These are phyloP conservation scores for Coemansia sp. DNA, from an alignment of 192 early-diverging fungal species.

Conservation along the genomic window DNA sequence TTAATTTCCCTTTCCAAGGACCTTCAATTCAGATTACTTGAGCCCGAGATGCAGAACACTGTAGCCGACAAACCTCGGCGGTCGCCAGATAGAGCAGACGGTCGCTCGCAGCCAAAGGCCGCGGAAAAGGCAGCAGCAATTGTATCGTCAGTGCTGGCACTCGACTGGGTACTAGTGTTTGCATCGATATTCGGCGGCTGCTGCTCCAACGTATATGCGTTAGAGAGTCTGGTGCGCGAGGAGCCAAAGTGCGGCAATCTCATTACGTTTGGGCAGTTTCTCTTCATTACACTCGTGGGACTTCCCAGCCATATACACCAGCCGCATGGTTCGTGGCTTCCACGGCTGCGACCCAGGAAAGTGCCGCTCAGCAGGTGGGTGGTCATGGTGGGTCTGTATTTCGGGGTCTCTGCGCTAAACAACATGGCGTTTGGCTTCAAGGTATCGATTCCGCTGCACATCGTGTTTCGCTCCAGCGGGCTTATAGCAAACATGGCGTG, in stretches of 20 bases:
- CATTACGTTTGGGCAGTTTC: conserved; percentile 82
- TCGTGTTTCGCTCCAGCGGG: conserved; percentile 83
- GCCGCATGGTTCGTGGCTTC: conserved; percentile 35
- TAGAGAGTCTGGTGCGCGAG: conserved; percentile 70
- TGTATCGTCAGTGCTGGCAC: conserved; percentile 14
- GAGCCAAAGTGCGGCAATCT: conserved; percentile 67
- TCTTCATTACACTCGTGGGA: conserved; percentile 72
- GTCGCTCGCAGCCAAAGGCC: not conserved
- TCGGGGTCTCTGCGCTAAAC: conserved; percentile 75
- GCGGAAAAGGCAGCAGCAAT: conserved; percentile 15
- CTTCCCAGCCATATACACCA: conserved; percentile 58
- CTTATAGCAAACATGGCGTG: conserved; percentile 82
- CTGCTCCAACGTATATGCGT: conserved; percentile 82
- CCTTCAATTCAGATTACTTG: no score
- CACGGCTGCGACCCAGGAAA: conserved; percentile 55
- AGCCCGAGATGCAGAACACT: no score
- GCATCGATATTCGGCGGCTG: conserved; percentile 84
- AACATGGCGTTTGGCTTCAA: conserved; percentile 77
- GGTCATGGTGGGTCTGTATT: conserved; percentile 75
- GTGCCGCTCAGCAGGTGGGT: conserved; percentile 76
- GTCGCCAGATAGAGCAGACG: not conserved
- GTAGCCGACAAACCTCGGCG: not conserved
- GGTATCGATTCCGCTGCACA: conserved; percentile 87
- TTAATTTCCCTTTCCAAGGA: no score
- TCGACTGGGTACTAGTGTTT: conserved; percentile 63